A percentile compares a stretch with the other conserved stretches of the same genome.
Evolutionary conservation across 225 moss, liverwort and hornwort species (phyloP).

Genomic region (Anthoceros angustus): DNA sequence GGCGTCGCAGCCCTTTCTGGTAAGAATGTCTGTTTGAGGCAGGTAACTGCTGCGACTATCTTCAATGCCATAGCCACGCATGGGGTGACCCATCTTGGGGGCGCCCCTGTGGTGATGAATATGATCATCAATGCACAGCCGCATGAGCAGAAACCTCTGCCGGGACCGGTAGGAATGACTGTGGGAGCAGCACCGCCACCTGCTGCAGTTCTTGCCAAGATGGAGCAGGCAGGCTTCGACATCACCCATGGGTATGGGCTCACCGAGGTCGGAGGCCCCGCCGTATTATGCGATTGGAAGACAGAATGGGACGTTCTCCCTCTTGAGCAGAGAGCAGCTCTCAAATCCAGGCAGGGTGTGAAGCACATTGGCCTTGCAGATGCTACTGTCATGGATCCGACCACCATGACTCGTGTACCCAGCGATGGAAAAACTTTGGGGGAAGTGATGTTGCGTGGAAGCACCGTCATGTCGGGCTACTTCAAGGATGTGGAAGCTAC

Average conservation of each 20-base stretch:
- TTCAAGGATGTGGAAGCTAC: not conserved
- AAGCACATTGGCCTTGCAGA: not conserved
- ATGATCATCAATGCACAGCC: slow-evolving; percentile 44
- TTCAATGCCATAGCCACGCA: slow-evolving; percentile 42
- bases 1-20: slow-evolving; percentile 51
- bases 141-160: slow-evolving; percentile 18
- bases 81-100: slow-evolving; percentile 57
- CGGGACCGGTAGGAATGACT: slow-evolving; percentile 21
- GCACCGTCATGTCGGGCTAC: slow-evolving; percentile 1
- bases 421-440: not conserved
- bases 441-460: slow-evolving; percentile 4
- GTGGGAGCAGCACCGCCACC: slow-evolving; percentile 69
- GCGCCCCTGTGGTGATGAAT: slow-evolving; percentile 63
- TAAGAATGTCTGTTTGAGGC: slow-evolving; percentile 57
- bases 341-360: not conserved
- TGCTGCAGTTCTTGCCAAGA: slow-evolving; percentile 30
- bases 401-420: not conserved
- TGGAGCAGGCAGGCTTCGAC: slow-evolving; percentile 50
- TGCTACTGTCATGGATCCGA: not conserved
- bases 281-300: slow-evolving; percentile 38
- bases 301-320: slow-evolving; percentile 31
- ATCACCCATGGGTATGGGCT: slow-evolving; percentile 47
- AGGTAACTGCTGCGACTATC: slow-evolving; percentile 28
- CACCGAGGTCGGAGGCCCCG: slow-evolving; percentile 30
- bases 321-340: slow-evolving; percentile 20